Base-by-base conservation (phyloP, 2,329 filamentous ascomycete species). In the Ambrosiella cleistominuta region DNA sequence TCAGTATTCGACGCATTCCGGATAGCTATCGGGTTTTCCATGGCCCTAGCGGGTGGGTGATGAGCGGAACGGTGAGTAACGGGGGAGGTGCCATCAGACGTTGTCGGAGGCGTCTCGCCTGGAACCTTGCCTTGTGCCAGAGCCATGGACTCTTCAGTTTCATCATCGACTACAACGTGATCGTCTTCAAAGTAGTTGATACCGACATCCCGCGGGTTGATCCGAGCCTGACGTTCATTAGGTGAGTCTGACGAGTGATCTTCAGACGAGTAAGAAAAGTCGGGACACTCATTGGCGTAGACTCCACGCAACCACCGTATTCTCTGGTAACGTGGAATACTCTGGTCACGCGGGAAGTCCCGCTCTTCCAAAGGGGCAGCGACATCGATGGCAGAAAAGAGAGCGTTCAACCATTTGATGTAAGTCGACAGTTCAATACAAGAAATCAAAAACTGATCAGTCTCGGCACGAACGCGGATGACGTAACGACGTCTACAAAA, bases 341-440 rank as follows among this genome's bases (percentile, higher is more conserved):
- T 81, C 67, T 80, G 78, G 64, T 83, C 80, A 47, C 75, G 71
- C 2, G 80, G 80, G 56, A 82, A 77, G 49, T 80, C 75, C 52
- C 86, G 79, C 63, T 88, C 85, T 63, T 89, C 85, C 44, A 88
- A 75, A 1, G 83, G 79, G 0, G 78, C 73, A 11, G 84, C 80
- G 17, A 89, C 78, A 64, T 87, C 82, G 61, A 89, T 85, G 52
- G 82, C 84, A n/a, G 83, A 82, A 64, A 83, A 85, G 8, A 87
- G 70, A 2, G 74, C 73, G 65, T 87, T 81, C 1, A 88, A 70
- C 82, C 85, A 86, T 54, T 75, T 75, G 61, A 86, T 74, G 66
- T 88, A 85, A 0, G 75, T 79, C 58, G 80, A 76, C 57, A 86
- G 72, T 55, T 81, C 77, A 56, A 79, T 71, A 62, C 83, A 83